Base-by-base conservation (phyloP, 164 flowering plant species). In the Stephania cephalantha region DNA sequence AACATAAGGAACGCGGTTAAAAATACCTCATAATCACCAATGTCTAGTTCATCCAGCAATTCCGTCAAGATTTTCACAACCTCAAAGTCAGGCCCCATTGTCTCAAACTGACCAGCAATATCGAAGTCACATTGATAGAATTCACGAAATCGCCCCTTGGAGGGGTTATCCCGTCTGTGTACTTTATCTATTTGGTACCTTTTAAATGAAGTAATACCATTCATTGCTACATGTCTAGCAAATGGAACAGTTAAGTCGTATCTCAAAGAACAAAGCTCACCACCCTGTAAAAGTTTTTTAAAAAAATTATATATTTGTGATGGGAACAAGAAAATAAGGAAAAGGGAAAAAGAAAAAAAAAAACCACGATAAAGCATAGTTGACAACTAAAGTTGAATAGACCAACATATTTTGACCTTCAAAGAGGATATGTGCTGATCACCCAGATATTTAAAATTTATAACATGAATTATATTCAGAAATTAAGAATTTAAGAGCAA, bases 51-150 rank as follows among this genome's bases (percentile, higher is more conserved):
- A 84, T 95, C 89, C 25, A 95, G 96, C 72, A 95, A 81, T 84
- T 95, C 98, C 2, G 93, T 90, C 87, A 95, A 80, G 72, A 92
- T 84, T 74, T 88, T 87, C n/a, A 95, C 68, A 72, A 95, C 89
- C 89, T 95, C 99, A 78, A 89, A 91, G 73, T 95, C 98, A 46
- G 94, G 91, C 67, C 87, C 88, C 97, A 92, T 95, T 64, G 76
- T 81, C 80, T 86, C 91, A 87, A 74, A 86, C 70, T 90, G 91
- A 71, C 99, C 99, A 78, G 98, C 99, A 76, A 93, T 88, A 77
- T 95, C 99, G 80, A 95, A 89, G 77, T 95, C 99, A 83, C 98
- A 93, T 80, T 95, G 99, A 85, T 92, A 95, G 80, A 95, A 95
- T 84, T 95, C 99, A 65, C 99, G 93, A 70, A 81, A 93, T 80